Evolutionary conservation across 129 eudicot species (phyloP), one percentile per base, ranked within the genome.

Genomic region (Escallonia herrerae): DNA sequence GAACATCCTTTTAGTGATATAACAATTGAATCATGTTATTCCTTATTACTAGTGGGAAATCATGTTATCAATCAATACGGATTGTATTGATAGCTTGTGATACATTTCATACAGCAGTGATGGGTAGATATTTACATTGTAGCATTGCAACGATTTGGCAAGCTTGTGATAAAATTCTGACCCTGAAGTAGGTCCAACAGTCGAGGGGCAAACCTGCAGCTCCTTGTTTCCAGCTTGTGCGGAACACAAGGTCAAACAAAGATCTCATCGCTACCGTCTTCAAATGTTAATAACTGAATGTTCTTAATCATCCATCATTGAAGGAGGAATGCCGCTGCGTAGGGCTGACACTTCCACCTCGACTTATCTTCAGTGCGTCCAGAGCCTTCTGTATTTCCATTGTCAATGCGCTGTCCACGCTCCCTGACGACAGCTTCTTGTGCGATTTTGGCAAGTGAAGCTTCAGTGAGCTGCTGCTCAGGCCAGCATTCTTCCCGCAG

Each of bases 361-460:
- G 79, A 52, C 80, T 82, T 55, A 94, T 72, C 67, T 78, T 89
- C 42, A 94, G 80, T 13, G 87, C 97, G 39, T 80, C 86, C 49
- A 94, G 55, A 48, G 93, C 99, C 68, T 94, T 94, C 59, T 94
- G 96, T 68, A 89, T 94, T 76, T 94, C 95, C 95, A 94, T 79
- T 37, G 81, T 81, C 97, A 89, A 89, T 59, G 99, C 99, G 71
- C 99, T 89, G 75, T 94, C 99, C 64, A 94, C 99, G 56, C 99
- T 94, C 44, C 99, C 99, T 0, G 95, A 86, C 0, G 95, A 94
- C 43, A 94, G 80, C 42, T 84, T 89, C 77, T 78, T 94, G 74
- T 94, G 99, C 1, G 91, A 84, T 71, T 94, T 94, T 82, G 89
- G 99, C 73, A 89, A 58, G 71, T 94, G 99, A 64, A 94, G 95